These are phyloP conservation scores for Eimeria maxima DNA, from an alignment of 169 alveolate genomes.

Conservation along the genomic window DNA sequence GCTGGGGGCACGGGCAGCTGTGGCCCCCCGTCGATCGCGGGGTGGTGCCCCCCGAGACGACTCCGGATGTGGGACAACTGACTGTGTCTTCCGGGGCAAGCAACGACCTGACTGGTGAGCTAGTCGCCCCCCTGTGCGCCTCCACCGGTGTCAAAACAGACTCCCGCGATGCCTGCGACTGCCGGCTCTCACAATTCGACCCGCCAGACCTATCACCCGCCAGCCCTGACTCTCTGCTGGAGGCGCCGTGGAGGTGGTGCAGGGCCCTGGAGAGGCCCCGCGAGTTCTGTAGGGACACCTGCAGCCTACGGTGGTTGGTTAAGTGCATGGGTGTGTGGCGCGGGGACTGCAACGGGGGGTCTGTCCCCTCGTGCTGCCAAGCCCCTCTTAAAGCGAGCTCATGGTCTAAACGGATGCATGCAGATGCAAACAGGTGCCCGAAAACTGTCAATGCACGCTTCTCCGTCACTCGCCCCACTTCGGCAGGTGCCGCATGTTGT, in stretches of 20 bases:
- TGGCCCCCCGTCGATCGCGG: background rate
- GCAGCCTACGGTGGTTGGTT: background rate
- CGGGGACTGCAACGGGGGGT: conserved; percentile 43
- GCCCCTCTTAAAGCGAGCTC: conserved; percentile 57
- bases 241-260: background rate
- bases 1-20: background rate
- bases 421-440: conserved; percentile 25
- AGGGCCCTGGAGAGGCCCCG: conserved; percentile 26
- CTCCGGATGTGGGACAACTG: background rate
- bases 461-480: background rate
- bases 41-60: background rate
- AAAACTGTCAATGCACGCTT: background rate
- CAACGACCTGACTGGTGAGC: conserved; percentile 3
- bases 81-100: background rate
- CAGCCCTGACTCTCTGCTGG: background rate
- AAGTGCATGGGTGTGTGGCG: background rate
- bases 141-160: background rate
- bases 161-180: conserved; percentile 2
- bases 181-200: background rate
- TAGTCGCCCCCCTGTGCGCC: background rate
- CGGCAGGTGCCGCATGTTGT: background rate
- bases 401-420: conserved; percentile 51
- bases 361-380: conserved; percentile 55
- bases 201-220: background rate
- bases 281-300: background rate